These are phyloP conservation scores for Candida insectorum DNA, from an alignment of 805 yeast species.

Conservation along the genomic window DNA sequence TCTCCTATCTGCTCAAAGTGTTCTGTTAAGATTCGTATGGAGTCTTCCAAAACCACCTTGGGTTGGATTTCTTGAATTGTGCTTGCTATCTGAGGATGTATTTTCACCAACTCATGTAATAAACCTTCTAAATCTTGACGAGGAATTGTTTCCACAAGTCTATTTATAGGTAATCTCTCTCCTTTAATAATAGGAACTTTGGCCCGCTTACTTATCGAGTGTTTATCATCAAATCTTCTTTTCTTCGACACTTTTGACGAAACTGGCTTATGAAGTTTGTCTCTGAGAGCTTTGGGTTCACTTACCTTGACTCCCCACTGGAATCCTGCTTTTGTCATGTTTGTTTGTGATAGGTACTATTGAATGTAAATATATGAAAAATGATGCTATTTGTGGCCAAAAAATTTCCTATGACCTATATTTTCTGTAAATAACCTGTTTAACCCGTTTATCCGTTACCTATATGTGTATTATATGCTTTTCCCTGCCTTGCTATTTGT, in stretches of 20 bases:
- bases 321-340: conserved; percentile 21
- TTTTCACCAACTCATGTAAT: conserved; percentile 48
- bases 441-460: no score
- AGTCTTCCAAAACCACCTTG: conserved; percentile 50
- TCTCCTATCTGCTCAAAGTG: conserved; percentile 44
- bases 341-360: no score
- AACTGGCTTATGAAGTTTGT: background rate
- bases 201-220: conserved; percentile 22
- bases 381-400: no score
- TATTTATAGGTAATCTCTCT: conserved; percentile 55
- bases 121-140: conserved; percentile 50
- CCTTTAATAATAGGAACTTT: conserved; percentile 50
- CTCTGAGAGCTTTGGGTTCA: no score
- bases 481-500: no score
- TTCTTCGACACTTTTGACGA: conserved; percentile 1
- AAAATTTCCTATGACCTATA: no score
- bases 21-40: conserved; percentile 46
- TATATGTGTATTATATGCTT: no score
- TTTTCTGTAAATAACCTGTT: no score
- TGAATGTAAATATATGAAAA: no score
- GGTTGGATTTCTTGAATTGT: conserved; percentile 56
- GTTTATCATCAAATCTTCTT: conserved; percentile 11
- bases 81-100: conserved; percentile 59
- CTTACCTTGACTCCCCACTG: no score
- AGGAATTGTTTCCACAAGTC: conserved; percentile 69